Base-by-base conservation (phyloP, 139 green algal species). In the Coccomyxa sp. region DNA sequence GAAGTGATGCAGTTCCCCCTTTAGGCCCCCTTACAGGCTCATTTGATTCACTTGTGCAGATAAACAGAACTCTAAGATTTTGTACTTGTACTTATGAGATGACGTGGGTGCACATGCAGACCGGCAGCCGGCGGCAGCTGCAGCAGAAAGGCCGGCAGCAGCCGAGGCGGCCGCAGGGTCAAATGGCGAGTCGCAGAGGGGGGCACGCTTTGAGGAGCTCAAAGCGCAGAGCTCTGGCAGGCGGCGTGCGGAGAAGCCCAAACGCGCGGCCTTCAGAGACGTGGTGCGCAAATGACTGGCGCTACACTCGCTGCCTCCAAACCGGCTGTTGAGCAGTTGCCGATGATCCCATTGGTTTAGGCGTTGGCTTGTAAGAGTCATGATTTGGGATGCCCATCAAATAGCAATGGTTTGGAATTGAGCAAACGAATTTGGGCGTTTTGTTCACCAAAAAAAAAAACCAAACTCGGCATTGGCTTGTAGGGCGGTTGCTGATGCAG, bases 131-230 rank as follows among this genome's bases (percentile, higher is more conserved):
- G 21, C 18, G 63, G 71, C 71, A 45, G 21, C 21, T 27, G 21
- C 66, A 27, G 21, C 66, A 74, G 66, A 27, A 23, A 27, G 21
- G 66, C 66, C 71, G 71, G 23, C 71, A 38, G 17, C 71, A 18
- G n/a, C 10, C 21, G n/a, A 38, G 27, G 71, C 25, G 71, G 27
- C 71, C 71, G 1, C 71, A 3, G 21, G 23, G 14, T 25, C 27
- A 25, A 77, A 32, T 9, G 71, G 27, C 71, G 23, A 77, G 25
- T 16, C 21, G 71, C 71, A 38, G 71, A 31, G 71, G 14, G 71
- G 71, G 27, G 71, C 71, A n/a, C 71, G 71, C 71, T 77, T 77
- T 32, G 71, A 77, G 71, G 71, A 77, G 71, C 25, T 77, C 27
- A 77, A 38, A n/a, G 71, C 71, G 71, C 71, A 38, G 71, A 12